Evolutionary conservation across 169 alveolate genomes (phyloP).

Genomic region (Nephromyces sp.): DNA sequence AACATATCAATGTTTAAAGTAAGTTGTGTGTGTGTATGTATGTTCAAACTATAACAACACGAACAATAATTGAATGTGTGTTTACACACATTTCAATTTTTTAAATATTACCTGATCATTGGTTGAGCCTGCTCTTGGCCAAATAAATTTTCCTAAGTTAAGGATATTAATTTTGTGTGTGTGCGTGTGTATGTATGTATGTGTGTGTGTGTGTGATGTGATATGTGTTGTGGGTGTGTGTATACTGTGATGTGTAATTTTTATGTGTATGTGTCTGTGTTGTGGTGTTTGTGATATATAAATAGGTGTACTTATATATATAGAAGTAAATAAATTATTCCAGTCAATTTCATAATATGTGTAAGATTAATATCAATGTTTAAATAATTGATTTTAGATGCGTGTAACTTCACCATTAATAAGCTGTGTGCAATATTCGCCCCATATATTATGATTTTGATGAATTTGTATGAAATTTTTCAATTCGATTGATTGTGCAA

Average conservation of each 20-base stretch:
- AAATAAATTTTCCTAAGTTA: no score
- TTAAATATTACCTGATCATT: conserved; percentile 70
- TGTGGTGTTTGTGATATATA: background rate
- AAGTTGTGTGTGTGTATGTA: no score
- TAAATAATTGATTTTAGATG: no score
- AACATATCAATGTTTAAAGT: no score
- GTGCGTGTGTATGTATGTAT: background rate
- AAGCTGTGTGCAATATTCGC: conserved; percentile 72
- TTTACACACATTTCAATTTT: background rate
- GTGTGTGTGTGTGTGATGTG: background rate
- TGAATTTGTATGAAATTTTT: conserved; percentile 56
- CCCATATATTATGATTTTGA: conserved; percentile 65
- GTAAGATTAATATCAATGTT: no score
- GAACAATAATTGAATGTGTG: background rate
- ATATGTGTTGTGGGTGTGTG: background rate
- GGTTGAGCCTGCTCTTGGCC: conserved; percentile 75
- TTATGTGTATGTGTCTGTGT: background rate
- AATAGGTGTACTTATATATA: background rate
- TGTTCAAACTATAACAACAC: no score
- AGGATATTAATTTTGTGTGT: no score
- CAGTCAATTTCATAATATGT: background rate
- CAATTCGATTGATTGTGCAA: conserved; percentile 77
- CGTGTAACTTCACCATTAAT: conserved; percentile 29
- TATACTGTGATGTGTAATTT: background rate
- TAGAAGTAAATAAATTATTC: background rate